Evolutionary conservation across 768 basidiomycete genomes (phyloP), one percentile per base, ranked within the genome.

Genomic region (Leucosporidium scottii): DNA sequence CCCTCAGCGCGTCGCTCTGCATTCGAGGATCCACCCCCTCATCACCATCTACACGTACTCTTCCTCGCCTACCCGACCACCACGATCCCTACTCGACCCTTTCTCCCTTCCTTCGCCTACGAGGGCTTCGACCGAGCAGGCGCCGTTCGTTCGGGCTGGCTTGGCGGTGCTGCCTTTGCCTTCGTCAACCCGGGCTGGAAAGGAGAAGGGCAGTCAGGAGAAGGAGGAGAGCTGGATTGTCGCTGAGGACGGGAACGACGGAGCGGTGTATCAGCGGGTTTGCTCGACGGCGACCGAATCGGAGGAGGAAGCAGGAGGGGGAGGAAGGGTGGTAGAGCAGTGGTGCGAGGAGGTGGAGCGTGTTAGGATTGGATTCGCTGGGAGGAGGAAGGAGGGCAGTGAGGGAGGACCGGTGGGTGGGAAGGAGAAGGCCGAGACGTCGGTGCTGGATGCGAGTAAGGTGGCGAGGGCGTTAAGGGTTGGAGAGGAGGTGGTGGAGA

Each of bases 51-150:
- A 31, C 57, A 69, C 67, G 48, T 47, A 53, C 2, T n/a, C 18
- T 0, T 1, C 47, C 3, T 17, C 25, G 18, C 49, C 62, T 12
- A 13, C 34, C 1, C 0, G 2, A 0, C 62, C 67, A 12, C 67
- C 71, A 6, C n/a, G n/a, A n/a, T 49, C 47, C 0, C 47, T 63
- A 6, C 51, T 72, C 28, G 71, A 64, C 9, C 67, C 71, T 8
- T 69, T 69, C 56, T 25, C 39, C 13, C 36, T 68, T 5, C 44
- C 55, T 0, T 25, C 61, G 0, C 50, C 57, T 13, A 23, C 58
- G 30, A 15, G 2, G n/a, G 34, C 47, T 2, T 12, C 39, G 39
- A 44, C 39, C 39, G 51, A 27, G 6, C n/a, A 53, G 51, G 34
- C 34, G 34, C 55, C 28, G 48, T 51, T 64, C 64, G 7, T 17